Evolutionary conservation across 2,329 filamentous ascomycete genomes (phyloP).

Genomic region (Endothia cerciana): DNA sequence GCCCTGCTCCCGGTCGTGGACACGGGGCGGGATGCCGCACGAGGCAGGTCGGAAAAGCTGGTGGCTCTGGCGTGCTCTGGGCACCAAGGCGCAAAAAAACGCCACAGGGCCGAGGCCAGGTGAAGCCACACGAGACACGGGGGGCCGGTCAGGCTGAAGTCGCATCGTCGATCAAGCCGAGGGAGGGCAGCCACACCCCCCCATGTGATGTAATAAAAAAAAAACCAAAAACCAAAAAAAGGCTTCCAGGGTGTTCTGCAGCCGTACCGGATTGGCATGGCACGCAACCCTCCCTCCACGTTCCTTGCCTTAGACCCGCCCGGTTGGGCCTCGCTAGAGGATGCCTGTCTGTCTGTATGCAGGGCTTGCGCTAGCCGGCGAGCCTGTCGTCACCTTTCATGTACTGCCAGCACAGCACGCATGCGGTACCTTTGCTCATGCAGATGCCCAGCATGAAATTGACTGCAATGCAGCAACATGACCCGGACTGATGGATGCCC

Average conservation of each 20-base stretch:
- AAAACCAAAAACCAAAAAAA: too few relatives aligned
- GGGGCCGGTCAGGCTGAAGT: background rate
- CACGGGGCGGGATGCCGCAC: background rate
- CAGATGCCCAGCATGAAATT: conserved; percentile 27
- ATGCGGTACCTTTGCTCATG: conserved; percentile 27
- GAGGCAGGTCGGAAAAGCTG: background rate
- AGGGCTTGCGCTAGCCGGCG: conserved; percentile 12
- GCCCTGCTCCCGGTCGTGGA: background rate
- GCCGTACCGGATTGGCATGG: background rate
- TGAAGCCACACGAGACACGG: conserved; percentile 4
- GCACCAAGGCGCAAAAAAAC: background rate
- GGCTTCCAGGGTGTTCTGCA: conserved; percentile 7
- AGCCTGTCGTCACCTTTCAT: conserved; percentile 36
- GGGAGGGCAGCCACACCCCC: conserved; percentile 2
- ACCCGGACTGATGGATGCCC: conserved; percentile 8
- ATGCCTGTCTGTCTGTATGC: conserved; percentile 8
- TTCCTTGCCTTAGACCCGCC: background rate
- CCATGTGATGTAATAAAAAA: too few relatives aligned
- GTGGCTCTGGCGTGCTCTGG: background rate
- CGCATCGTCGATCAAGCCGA: background rate
- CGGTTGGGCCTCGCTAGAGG: conserved; percentile 11
- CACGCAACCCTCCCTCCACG: background rate
- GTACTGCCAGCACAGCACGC: conserved; percentile 37
- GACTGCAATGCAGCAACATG: conserved; percentile 16
- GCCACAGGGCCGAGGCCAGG: background rate